Base-by-base conservation (phyloP, 345 rosid genomes). In the Carallia brachiata region DNA sequence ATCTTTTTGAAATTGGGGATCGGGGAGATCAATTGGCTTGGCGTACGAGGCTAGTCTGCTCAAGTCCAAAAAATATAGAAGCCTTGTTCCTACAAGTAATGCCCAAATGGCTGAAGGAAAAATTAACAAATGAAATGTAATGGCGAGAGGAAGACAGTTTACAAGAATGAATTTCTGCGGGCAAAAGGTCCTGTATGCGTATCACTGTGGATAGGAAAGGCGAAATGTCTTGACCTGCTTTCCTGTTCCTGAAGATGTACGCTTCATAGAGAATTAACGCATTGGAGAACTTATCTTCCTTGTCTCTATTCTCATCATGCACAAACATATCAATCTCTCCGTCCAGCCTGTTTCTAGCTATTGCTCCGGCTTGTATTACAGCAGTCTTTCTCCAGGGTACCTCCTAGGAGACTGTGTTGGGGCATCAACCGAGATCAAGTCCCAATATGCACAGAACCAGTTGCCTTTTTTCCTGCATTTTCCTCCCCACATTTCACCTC, bases 381-480 rank as follows among this genome's bases (percentile, higher is more conserved):
- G 98, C 89, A 1, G 80, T 86, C 99, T 90, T 95, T 74, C 99
- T 85, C 70, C 97, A 96, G 0, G 98, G 99, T 4, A 96, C 96
- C 5, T 85, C 86, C 23, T 84, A 82, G 78, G 86, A 92, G 2
- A 96, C 34, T 2, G 97, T 0, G 92, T 87, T 0, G 96, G 96
- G 1, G 99, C 99, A 32, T 92, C 97, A 0, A 95, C 97, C 97
- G 90, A 92, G 16, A 95, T 92, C 54, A 92, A 68, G 70, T 95
- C 94, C 97, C 98, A 95, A 8, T 15, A 10, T 56, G 60, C 31
- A 56, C 31, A 27, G 32, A 19, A 27, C 16, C 10, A 16, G 12
- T 13, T 13, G 0, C 12, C 50, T 4, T 12, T 44, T 13, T 44
- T 44, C 4, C 17, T 44, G 17, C 17, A 13, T 44, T 13, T 12